Conservation (phyloP, 2,329 filamentous ascomycete species). For the Clonostachys solani region DNA sequence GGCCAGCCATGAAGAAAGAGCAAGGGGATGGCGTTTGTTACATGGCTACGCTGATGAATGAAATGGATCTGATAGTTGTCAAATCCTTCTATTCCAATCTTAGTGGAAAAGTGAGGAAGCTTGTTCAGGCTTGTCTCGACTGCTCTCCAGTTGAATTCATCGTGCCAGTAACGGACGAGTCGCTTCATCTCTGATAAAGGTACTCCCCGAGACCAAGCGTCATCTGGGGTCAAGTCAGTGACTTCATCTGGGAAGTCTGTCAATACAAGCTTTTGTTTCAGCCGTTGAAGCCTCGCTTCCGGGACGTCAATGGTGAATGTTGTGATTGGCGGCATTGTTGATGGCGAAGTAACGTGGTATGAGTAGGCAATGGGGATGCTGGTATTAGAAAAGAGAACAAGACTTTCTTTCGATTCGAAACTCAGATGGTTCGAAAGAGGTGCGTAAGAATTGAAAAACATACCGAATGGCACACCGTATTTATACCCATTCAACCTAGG, state of each 20-base stretch:
- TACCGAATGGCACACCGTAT: no score
- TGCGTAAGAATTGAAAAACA: no score
- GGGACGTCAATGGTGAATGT: background rate
- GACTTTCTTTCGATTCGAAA: no score
- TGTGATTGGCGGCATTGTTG: background rate
- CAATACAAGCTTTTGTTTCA: background rate
- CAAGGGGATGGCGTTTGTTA: background rate
- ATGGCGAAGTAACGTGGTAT: no score
- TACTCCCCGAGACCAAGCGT: background rate
- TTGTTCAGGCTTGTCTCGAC: background rate
- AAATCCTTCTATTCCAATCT: constrained; percentile 16
- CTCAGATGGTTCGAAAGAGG: no score
- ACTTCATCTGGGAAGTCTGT: background rate
- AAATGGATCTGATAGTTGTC: background rate
- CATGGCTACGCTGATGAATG: background rate
- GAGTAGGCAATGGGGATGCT: no score
- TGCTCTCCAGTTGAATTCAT: background rate
- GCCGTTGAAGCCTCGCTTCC: background rate
- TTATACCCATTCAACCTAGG: no score
- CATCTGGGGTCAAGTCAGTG: background rate
- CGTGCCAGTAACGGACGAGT: background rate
- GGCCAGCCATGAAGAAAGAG: constrained; percentile 1
- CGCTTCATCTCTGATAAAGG: background rate
- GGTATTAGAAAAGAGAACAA: no score
- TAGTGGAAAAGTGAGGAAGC: background rate